These are phyloP conservation scores for Melastoma candidum DNA, from an alignment of 441 rosid genomes.

Conservation along the genomic window DNA sequence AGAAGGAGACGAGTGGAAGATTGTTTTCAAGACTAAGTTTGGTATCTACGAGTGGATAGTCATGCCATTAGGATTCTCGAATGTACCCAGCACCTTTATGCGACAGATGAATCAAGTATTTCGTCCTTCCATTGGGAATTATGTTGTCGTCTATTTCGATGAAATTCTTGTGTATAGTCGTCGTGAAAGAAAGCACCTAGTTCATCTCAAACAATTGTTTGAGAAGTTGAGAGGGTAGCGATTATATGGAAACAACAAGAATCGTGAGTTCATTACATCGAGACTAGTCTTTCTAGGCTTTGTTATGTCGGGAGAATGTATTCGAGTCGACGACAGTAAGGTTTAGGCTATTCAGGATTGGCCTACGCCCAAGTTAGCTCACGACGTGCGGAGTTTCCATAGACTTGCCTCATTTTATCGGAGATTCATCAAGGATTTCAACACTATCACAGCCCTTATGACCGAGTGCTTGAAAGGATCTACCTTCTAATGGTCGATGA, in stretches of 20 bases:
- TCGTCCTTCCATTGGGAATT: neutral
- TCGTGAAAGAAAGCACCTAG: neutral
- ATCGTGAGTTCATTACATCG: neutral
- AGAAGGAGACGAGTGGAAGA: slow-evolving; percentile 1
- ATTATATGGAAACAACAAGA: neutral
- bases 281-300: neutral
- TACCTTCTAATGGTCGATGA: no score
- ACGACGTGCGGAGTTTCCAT: no score
- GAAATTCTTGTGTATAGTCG: neutral
- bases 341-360: neutral
- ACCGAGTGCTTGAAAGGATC: no score
- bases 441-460: no score
- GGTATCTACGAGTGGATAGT: slow-evolving; percentile 2
- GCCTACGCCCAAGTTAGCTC: no score
- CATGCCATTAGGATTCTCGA: slow-evolving; percentile 1
- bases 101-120: neutral
- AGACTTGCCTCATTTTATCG: no score
- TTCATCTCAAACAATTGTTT: neutral
- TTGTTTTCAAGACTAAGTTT: neutral
- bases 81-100: neutral
- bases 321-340: neutral
- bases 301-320: neutral
- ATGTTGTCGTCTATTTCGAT: neutral
- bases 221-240: neutral
- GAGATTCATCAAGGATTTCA: no score